Conservation (phyloP, 2,329 filamentous ascomycete species). For the Calonectria pseudoreteaudii region DNA sequence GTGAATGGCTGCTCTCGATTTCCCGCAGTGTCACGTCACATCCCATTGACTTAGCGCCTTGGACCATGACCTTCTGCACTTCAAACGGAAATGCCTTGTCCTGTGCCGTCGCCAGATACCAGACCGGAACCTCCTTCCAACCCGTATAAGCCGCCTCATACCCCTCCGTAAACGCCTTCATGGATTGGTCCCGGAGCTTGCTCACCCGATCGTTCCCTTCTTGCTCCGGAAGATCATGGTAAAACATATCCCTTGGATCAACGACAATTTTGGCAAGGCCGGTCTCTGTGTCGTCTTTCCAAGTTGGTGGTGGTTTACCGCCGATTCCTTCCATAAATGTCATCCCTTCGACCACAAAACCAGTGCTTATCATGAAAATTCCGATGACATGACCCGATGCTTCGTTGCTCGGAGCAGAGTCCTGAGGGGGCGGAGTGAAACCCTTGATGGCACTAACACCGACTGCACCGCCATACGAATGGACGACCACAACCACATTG, state of each 20-base stretch:
- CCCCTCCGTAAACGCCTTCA: conserved; percentile 59
- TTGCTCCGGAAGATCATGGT: conserved; percentile 59
- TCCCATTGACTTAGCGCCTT: conserved; percentile 53
- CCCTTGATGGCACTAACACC: conserved; percentile 59
- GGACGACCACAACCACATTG: conserved; percentile 59
- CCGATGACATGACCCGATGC: conserved; percentile 54
- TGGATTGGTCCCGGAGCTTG: conserved; percentile 54
- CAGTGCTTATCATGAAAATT: conserved; percentile 57
- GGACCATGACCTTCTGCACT: conserved; percentile 52
- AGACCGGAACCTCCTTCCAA: conserved; percentile 60
- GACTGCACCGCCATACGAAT: conserved; percentile 63
- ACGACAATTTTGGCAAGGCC: conserved; percentile 56
- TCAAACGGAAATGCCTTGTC: conserved; percentile 55
- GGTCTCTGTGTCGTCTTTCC: conserved; percentile 52
- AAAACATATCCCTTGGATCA: conserved; percentile 57
- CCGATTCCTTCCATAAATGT: conserved; percentile 55
- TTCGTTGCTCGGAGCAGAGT: background rate
- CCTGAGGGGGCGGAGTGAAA: conserved; percentile 44
- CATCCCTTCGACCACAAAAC: conserved; percentile 52
- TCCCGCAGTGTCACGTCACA: conserved; percentile 52
- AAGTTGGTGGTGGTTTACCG: conserved; percentile 56
- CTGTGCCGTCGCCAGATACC: conserved; percentile 58
- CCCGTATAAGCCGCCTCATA: conserved; percentile 57
- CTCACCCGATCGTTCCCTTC: conserved; percentile 57
- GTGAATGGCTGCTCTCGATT: conserved; percentile 60